Percentiles rank a stretch among this genome's conserved stretches.
These are phyloP conservation scores for Aurantiochytrium sp. DNA, from an alignment of 108 stramenopile genomes.

Conservation along the genomic window DNA sequence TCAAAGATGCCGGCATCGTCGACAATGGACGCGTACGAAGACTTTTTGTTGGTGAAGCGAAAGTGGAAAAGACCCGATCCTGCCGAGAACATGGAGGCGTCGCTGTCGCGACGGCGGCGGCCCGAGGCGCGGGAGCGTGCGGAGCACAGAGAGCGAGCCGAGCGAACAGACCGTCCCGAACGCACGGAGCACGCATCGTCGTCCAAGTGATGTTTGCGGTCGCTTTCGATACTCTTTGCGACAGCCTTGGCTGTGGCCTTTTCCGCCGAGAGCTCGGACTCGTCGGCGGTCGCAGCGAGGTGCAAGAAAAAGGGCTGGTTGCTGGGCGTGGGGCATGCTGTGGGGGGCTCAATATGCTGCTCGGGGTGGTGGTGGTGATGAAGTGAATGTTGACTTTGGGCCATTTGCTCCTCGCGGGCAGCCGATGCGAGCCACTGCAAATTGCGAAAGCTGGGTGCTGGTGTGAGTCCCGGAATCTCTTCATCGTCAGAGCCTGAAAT, in stretches of 20 bases:
- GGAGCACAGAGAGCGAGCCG: neutral
- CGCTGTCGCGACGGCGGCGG: neutral
- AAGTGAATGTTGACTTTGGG: neutral
- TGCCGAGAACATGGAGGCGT: neutral
- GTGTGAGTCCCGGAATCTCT: neutral
- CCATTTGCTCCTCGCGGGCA: neutral
- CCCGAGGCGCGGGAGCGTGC: neutral
- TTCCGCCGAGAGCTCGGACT: neutral
- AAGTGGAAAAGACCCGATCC: neutral
- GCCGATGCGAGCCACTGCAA: neutral
- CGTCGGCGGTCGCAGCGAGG: neutral
- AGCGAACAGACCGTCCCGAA: neutral
- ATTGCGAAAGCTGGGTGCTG: neutral
- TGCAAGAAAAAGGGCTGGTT: neutral
- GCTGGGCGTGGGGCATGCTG: no score
- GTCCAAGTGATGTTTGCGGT: neutral
- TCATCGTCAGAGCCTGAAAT: neutral
- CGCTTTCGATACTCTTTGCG: neutral
- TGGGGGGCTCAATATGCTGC: no score
- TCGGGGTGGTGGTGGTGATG: no score
- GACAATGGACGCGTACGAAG: neutral
- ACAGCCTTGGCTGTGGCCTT: neutral
- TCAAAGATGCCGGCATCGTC: neutral
- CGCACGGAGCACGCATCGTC: neutral
- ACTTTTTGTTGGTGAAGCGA: neutral